Percentiles rank a stretch among this genome's conserved stretches.
Conservation (phyloP, 192 early-diverging fungal genomes). For the Piromyces finnis region DNA sequence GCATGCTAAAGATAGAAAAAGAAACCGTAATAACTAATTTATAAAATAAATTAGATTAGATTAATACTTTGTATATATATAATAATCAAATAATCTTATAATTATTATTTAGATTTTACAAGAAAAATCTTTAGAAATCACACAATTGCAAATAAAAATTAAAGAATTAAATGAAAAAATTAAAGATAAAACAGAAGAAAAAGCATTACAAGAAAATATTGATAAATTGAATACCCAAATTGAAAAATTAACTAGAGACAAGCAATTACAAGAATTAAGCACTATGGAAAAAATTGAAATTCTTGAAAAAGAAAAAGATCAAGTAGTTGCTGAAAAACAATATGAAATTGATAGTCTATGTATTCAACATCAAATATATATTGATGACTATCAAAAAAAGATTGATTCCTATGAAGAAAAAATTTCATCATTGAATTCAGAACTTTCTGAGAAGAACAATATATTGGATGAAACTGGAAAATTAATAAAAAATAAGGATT, state of each 20-base stretch:
- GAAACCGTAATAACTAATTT: background rate
- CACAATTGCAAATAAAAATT: background rate
- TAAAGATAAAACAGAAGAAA: background rate
- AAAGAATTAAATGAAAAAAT: background rate
- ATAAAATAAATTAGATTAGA: too few relatives aligned
- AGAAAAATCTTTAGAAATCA: background rate
- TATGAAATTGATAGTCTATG: background rate
- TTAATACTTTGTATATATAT: too few relatives aligned
- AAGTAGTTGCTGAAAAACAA: background rate
- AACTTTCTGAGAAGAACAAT: background rate
- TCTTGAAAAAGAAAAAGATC: background rate
- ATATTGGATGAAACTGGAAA: background rate
- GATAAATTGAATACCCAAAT: background rate
- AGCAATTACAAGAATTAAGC: background rate
- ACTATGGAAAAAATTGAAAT: background rate
- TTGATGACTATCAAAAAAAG: background rate
- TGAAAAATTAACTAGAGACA: background rate
- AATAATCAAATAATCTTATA: too few relatives aligned
- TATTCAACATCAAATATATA: background rate
- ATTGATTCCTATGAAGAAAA: background rate
- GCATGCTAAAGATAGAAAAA: background rate
- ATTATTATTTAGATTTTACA: background rate
- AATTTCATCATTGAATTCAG: background rate
- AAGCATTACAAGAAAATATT: background rate
- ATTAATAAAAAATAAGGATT: background rate